Conservation (phyloP, 164 flowering plant genomes). For the Sextonia rubra region DNA sequence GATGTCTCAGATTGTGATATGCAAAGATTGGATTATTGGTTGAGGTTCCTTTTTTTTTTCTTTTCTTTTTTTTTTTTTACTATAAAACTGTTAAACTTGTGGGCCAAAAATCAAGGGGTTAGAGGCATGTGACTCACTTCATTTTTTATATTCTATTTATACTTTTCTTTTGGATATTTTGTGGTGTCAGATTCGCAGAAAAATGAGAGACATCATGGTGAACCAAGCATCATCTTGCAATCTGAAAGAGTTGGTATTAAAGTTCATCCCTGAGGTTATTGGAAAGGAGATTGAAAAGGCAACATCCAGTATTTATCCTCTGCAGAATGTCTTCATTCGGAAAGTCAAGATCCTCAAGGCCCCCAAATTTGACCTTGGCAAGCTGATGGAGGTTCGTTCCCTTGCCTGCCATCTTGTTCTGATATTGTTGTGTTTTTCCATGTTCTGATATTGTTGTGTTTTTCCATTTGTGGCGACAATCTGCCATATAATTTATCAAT, state of each 20-base stretch:
- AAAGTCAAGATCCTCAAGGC: slow-evolving; percentile 43
- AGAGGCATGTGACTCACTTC: no score
- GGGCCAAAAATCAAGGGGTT: no score
- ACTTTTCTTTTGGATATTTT: not conserved
- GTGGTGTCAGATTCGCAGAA: slow-evolving; percentile 30
- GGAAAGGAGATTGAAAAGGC: slow-evolving; percentile 43
- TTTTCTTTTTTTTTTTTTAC: no score
- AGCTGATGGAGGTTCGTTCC: slow-evolving; percentile 34
- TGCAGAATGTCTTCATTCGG: slow-evolving; percentile 36
- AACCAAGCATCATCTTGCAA: slow-evolving; percentile 36
- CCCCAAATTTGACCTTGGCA: slow-evolving; percentile 41
- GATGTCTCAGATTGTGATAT: no score
- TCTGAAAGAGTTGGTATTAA: slow-evolving; percentile 31
- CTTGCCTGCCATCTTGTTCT: not conserved
- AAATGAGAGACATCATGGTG: slow-evolving; percentile 37
- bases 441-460: not conserved
- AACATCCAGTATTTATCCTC: slow-evolving; percentile 32
- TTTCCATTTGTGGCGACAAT: not conserved
- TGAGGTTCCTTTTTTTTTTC: no score
- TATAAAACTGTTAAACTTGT: no score
- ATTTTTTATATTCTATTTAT: no score
- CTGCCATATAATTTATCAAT: not conserved
- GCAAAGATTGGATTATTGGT: no score
- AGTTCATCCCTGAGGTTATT: slow-evolving; percentile 34
- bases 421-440: not conserved